Conservation (phyloP, 1,284 basidiomycete genomes). For the Moesziomyces sp. region DNA sequence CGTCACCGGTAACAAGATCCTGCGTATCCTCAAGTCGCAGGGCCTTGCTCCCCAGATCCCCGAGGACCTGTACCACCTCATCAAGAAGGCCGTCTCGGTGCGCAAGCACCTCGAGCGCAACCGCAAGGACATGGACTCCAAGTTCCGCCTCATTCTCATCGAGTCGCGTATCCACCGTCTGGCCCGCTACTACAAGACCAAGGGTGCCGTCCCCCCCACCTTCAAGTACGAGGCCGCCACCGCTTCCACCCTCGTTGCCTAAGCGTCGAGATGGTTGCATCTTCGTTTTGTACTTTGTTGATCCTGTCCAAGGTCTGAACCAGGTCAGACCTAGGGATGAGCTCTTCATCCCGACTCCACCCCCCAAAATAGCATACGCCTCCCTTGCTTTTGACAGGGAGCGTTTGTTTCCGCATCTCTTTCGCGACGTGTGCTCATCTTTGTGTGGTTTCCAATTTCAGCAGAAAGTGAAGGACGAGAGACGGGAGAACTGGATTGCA, state of each 20-base stretch:
- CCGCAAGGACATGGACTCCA: conserved; percentile 88
- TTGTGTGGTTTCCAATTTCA: no score
- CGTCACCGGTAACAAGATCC: conserved; percentile 99
- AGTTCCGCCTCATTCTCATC: conserved; percentile 92
- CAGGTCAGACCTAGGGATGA: background rate
- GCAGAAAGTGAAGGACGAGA: background rate
- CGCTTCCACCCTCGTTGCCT: conserved; percentile 68
- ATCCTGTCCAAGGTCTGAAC: conserved; percentile 26
- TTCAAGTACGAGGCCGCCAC: conserved; percentile 76
- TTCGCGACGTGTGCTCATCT: background rate
- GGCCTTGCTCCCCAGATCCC: conserved; percentile 97
- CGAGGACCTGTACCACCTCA: conserved; percentile 98
- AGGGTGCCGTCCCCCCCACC: conserved; percentile 94
- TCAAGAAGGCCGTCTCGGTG: conserved; percentile 99
- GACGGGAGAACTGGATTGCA: background rate
- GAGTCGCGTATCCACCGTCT: conserved; percentile 98
- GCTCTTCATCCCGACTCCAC: background rate
- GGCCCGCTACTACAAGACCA: conserved; percentile 96
- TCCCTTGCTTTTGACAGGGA: background rate
- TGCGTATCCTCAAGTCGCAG: conserved; percentile 95
- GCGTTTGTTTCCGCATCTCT: background rate
- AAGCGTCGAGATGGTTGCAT: conserved; percentile 17
- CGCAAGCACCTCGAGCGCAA: conserved; percentile 98
- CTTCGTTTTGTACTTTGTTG: background rate
- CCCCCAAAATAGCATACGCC: background rate